These are phyloP conservation scores for Neurospora sp. DNA, from an alignment of 495 filamentous ascomycete species.

Conservation along the genomic window DNA sequence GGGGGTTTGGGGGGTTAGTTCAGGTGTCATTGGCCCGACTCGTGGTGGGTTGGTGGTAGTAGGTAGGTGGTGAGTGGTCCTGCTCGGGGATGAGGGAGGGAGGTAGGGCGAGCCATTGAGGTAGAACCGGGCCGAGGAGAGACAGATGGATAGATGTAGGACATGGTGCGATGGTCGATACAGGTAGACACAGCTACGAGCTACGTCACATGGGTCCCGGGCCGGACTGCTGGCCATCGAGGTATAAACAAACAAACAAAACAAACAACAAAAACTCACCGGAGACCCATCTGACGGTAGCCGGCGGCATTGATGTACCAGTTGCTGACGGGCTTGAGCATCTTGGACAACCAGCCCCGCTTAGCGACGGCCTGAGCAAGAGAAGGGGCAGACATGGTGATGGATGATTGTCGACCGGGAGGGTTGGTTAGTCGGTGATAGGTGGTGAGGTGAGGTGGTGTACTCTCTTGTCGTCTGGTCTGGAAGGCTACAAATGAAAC, in stretches of 20 bases:
- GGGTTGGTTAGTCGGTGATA: slow-evolving; percentile 5
- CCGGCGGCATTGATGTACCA: slow-evolving; percentile 82
- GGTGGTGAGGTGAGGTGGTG: slow-evolving; percentile 2
- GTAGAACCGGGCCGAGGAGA: neutral
- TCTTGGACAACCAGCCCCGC: slow-evolving; percentile 72
- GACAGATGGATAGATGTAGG: neutral
- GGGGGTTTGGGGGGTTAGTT: neutral
- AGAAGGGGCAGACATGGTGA: slow-evolving; percentile 61
- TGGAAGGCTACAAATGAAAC: neutral
- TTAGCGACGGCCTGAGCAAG: slow-evolving; percentile 62
- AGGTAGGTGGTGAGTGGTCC: neutral
- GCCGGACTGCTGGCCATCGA: neutral
- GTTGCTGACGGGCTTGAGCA: slow-evolving; percentile 66
- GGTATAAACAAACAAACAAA: neutral
- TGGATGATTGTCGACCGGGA: slow-evolving; percentile 6
- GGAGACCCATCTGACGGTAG: slow-evolving; percentile 87
- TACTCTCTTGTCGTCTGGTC: neutral
- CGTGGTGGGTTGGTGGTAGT: too few species aligned
- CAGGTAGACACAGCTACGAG: neutral
- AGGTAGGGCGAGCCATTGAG: neutral
- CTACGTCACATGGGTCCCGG: neutral
- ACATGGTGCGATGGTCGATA: neutral
- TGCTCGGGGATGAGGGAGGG: neutral
- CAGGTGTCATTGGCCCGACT: too few species aligned
- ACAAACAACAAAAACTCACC: slow-evolving; percentile 41